Conservation (phyloP, 768 basidiomycete species). For the Suillus subluteus region DNA sequence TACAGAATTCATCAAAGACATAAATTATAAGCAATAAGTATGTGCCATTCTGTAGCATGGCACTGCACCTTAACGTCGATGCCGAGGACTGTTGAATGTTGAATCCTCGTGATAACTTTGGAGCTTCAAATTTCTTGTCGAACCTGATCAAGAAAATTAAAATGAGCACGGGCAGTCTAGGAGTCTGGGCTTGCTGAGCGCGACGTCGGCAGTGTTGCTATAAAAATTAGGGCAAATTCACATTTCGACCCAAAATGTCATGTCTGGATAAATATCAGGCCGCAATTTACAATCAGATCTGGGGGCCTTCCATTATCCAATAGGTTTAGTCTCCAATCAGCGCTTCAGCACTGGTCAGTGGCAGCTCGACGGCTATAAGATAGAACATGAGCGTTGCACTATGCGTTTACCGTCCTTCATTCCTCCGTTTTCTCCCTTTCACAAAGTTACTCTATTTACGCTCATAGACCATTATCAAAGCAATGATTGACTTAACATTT, state of each 20-base stretch:
- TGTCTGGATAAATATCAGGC: background rate
- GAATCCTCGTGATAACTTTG: no score
- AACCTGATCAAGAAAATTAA: no score
- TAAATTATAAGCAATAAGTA: no score
- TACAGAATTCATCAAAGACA: no score
- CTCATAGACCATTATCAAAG: constrained; percentile 17
- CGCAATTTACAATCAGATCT: no score
- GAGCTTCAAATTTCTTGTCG: no score
- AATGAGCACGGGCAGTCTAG: no score
- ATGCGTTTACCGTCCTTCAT: background rate
- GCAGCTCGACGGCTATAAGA: background rate
- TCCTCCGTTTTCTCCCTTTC: background rate
- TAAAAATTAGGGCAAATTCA: background rate
- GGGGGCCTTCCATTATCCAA: background rate
- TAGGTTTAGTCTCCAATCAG: background rate
- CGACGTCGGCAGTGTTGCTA: no score
- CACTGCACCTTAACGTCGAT: no score
- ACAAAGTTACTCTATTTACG: background rate
- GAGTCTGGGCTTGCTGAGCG: no score
- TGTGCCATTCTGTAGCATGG: no score
- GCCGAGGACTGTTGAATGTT: no score
- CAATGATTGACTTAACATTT: constrained; percentile 11
- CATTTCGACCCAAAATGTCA: background rate
- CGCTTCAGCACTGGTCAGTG: background rate
- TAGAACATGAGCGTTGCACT: background rate